A percentile compares a stretch with the other conserved stretches of the same genome.
Evolutionary conservation across 441 rosid genomes (phyloP).

Genomic region (Aleurites moluccanus): DNA sequence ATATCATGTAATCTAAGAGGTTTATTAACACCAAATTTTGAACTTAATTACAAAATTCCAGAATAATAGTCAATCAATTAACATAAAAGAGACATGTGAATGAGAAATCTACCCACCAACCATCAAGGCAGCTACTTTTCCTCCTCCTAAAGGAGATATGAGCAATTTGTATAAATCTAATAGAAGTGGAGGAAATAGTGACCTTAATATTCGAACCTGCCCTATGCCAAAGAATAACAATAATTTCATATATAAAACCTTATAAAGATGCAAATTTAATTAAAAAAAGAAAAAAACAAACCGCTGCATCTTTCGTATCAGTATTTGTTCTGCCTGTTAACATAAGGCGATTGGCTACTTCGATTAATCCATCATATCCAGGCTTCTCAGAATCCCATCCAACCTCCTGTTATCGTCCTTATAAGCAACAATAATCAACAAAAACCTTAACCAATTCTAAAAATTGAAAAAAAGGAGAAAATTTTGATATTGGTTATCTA

Average conservation of each 20-base stretch:
- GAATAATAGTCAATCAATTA: background rate
- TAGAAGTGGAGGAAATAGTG: slow-evolving; percentile 77
- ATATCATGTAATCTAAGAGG: background rate
- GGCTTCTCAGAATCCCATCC: slow-evolving; percentile 89
- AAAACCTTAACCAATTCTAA: background rate
- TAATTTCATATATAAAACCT: background rate
- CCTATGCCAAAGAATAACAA: background rate
- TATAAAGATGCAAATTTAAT: background rate
- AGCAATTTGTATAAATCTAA: slow-evolving; percentile 65
- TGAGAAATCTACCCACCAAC: slow-evolving; percentile 59
- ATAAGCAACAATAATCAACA: slow-evolving; percentile 18
- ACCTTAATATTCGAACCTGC: slow-evolving; percentile 67
- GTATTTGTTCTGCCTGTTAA: slow-evolving; percentile 51
- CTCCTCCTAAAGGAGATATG: slow-evolving; percentile 65
- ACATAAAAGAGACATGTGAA: background rate
- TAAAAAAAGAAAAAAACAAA: slow-evolving; percentile 16
- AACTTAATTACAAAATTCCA: background rate
- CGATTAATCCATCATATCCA: slow-evolving; percentile 77
- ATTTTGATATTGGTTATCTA: background rate
- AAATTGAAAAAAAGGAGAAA: background rate
- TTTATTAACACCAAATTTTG: background rate
- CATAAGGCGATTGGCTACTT: slow-evolving; percentile 66
- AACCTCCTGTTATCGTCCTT: slow-evolving; percentile 65
- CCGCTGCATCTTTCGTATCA: slow-evolving; percentile 67
- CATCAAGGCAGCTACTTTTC: slow-evolving; percentile 74